phyloP scores from a whole-genome alignment of 495 filamentous ascomycete genomes.

The Tuber borchii region DNA sequence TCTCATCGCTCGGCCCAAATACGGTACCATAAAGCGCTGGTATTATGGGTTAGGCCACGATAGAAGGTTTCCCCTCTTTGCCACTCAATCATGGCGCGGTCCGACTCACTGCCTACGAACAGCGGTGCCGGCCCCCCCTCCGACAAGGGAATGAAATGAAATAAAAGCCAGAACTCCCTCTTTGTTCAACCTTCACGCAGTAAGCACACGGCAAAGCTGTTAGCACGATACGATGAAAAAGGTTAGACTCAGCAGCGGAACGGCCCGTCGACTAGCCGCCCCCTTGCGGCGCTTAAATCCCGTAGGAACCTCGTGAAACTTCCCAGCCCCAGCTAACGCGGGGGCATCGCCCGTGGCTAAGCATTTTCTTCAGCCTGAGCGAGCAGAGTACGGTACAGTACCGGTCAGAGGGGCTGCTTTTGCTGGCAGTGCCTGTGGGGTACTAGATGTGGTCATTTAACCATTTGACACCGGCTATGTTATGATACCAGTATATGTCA shows the following conservation, averaged over 20 bases:
- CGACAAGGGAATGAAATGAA: background rate
- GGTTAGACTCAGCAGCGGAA: background rate
- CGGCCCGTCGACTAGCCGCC: background rate
- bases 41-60: too few species aligned
- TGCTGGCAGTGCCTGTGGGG: background rate
- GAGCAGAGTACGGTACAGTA: background rate
- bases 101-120: background rate
- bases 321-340: background rate
- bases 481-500: background rate
- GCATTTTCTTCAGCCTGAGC: background rate
- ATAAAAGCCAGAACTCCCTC: background rate
- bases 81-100: background rate
- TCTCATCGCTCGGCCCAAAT: background rate
- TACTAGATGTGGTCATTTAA: background rate
- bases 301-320: background rate
- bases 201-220: background rate
- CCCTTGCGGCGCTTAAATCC: background rate
- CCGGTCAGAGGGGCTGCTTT: background rate
- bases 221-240: background rate
- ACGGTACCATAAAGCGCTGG: background rate
- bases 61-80: background rate
- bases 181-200: background rate
- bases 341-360: background rate
- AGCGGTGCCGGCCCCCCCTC: background rate
- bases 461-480: background rate